Evolutionary conservation across 2,329 filamentous ascomycete genomes (phyloP), one percentile per base, ranked within the genome.

Genomic region (Pseudocercospora crystallina): DNA sequence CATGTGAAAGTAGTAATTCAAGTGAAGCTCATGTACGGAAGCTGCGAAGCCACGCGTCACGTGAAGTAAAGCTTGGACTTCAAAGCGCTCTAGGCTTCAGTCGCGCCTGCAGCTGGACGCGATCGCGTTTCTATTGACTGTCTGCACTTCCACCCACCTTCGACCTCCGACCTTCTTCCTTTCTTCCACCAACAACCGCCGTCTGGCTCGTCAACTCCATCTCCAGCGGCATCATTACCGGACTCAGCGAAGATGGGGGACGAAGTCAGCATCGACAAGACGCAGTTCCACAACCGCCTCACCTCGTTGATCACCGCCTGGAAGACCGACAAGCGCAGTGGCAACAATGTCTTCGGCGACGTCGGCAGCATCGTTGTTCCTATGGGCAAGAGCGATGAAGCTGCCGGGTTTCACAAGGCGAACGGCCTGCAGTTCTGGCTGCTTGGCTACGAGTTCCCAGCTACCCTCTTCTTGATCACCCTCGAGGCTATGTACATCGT

Each of bases 391-490:
- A 90, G 90, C 58, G 90, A 94, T 66, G 91, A 96, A 66, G 81
- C 83, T 36, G 86, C 86, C 57, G 85, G 86, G 64, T 96, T 95
- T 65, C 85, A 92, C 73, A 99, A 99, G 79, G 95, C 91, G 67
- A 96, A 96, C 71, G 90, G 94, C 15, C 86, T 96, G 73, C 94
- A 97, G 77, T 95, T 97, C 73, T 99, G 95, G 95, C 80, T 99
- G 48, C 82, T 99, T 56, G 94, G 94, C 65, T 99, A 99, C 78
- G 94, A 99, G 71, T 99, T 99, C 67, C 94, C 94, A 31, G 91
- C 92, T 34, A 99, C 94, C 0, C 78, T 99, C 58, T 90, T 99
- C 78, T 80, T 99, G 45, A 85, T 99, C 70, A 97, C 92, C 1
- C 76, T 85, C 54, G 94, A 97, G 55, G 84, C 84, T 40, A 79